These are phyloP conservation scores for Scopulariopsis brevicaulis DNA, from an alignment of 2,329 filamentous ascomycete genomes.

Conservation along the genomic window DNA sequence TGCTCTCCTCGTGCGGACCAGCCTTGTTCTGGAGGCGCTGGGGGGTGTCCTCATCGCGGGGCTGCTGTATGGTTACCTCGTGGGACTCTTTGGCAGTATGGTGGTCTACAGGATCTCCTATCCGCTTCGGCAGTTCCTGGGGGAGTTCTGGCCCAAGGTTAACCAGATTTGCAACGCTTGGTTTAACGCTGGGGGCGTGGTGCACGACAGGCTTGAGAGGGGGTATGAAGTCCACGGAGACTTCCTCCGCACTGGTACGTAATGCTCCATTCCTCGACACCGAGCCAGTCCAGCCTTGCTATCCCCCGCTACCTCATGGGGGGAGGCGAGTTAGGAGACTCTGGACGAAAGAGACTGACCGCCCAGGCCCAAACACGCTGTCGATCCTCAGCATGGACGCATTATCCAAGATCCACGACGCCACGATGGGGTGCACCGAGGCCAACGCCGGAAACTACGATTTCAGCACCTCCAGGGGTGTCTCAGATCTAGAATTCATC, in stretches of 20 bases:
- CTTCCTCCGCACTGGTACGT: neutral
- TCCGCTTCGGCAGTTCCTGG: no score
- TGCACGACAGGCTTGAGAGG: neutral
- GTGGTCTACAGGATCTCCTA: no score
- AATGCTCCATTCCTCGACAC: neutral
- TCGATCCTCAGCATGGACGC: neutral
- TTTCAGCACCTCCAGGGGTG: neutral
- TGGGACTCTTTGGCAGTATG: no score
- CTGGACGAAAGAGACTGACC: neutral
- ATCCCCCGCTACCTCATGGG: no score
- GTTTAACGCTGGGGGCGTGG: neutral
- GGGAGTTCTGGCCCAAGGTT: neutral
- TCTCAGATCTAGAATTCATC: neutral
- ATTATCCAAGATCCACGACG: neutral
- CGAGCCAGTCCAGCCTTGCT: no score
- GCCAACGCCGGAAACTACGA: neutral
- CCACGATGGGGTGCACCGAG: neutral
- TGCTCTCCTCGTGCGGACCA: no score
- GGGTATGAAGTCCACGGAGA: neutral
- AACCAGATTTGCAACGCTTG: neutral
- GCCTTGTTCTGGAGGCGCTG: no score
- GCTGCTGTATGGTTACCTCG: no score
- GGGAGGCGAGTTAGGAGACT: no score
- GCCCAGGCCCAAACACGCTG: neutral
- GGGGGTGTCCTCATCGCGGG: no score